Base-by-base conservation (phyloP, 139 green algal species). In the Picochlorum sp. region DNA sequence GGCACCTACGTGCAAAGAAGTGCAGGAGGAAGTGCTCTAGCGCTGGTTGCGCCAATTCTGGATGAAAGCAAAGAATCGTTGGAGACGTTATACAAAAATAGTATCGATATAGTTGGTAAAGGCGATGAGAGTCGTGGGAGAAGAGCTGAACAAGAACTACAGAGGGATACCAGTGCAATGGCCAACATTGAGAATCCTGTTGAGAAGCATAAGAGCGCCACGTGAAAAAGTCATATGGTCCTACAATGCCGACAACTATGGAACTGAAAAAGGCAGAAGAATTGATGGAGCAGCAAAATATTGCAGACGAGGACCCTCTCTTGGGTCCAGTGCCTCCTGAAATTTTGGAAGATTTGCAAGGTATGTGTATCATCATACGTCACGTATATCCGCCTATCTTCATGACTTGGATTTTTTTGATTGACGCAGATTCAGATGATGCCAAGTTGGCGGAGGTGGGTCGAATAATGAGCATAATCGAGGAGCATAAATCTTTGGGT, bases 301-400 rank as follows among this genome's bases (percentile, higher is more conserved):
- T 70, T n/a, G 74, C 67, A 10, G 75, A 67, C 11, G 69, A 66
- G 6, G 75, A 73, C 9, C 37, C 73, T 6, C 8, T 92, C 59
- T 73, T 91, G 18, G 86, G 83, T 4, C 85, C 85, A 1, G 62
- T 75, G 26, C 85, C 86, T 6, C 85, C 83, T 50, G 86, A 89
- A n/a, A 44, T 87, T 47, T 45, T 74, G 4, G 70, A 76, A 69
- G 55, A 72, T 30, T 7, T 54, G n/a, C 18, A 54, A 21, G 47
- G 47, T 54, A 54, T 54, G 47, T 41, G 34, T 41, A 41, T 14
- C 34, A 41, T 41, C 34, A 11, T 41, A 11, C 2, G 8, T 41
- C 34, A 4, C 8, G 6, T 13, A 41, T 41, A 41, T 41, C 7
- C 8, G 34, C 8, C 34, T 11, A 41, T 41, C 34, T 0, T 41